phyloP scores from a whole-genome alignment of 495 filamentous ascomycete genomes.

The Annulohypoxylon moriforme region DNA sequence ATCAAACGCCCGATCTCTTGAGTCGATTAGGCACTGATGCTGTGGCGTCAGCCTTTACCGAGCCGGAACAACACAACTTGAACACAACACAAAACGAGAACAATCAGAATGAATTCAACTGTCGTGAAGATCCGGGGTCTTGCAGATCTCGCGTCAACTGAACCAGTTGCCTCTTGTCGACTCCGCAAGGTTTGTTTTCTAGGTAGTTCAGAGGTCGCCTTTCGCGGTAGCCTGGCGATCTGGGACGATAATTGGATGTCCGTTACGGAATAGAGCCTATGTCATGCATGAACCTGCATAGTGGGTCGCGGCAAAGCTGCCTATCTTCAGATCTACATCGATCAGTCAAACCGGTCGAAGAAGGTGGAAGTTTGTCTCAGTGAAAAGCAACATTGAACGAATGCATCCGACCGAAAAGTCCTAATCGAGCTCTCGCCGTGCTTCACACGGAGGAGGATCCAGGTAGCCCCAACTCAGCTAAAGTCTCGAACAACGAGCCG shows the following conservation, averaged over 20 bases:
- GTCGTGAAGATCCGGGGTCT: slow-evolving; percentile 33
- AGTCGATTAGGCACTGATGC: slow-evolving; percentile 15
- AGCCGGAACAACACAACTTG: slow-evolving; percentile 31
- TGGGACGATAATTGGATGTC: slow-evolving; percentile 39
- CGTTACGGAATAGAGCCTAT: slow-evolving; percentile 33
- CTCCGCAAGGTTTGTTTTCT: slow-evolving; percentile 31
- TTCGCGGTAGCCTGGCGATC: slow-evolving; percentile 32
- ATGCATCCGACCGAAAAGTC: slow-evolving; percentile 33
- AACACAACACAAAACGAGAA: slow-evolving; percentile 24
- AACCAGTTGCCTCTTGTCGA: slow-evolving; percentile 31
- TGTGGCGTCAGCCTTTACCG: slow-evolving; percentile 28
- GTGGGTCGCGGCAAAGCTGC: slow-evolving; percentile 42
- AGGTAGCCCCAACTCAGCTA: slow-evolving; percentile 6
- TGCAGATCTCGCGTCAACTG: slow-evolving; percentile 38
- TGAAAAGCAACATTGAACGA: slow-evolving; percentile 25
- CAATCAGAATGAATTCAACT: slow-evolving; percentile 15
- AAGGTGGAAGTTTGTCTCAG: slow-evolving; percentile 31
- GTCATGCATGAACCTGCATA: slow-evolving; percentile 52
- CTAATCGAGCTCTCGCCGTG: slow-evolving; percentile 14
- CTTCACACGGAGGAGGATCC: slow-evolving; percentile 20
- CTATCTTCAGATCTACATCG: slow-evolving; percentile 37
- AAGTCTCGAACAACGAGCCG: slow-evolving; percentile 19
- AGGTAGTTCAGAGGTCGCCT: slow-evolving; percentile 28
- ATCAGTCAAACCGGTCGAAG: slow-evolving; percentile 29
- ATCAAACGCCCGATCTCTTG: slow-evolving; percentile 68